Evolutionary conservation across 2,329 filamentous ascomycete genomes (phyloP).

Genomic region (Epichloe baconii): DNA sequence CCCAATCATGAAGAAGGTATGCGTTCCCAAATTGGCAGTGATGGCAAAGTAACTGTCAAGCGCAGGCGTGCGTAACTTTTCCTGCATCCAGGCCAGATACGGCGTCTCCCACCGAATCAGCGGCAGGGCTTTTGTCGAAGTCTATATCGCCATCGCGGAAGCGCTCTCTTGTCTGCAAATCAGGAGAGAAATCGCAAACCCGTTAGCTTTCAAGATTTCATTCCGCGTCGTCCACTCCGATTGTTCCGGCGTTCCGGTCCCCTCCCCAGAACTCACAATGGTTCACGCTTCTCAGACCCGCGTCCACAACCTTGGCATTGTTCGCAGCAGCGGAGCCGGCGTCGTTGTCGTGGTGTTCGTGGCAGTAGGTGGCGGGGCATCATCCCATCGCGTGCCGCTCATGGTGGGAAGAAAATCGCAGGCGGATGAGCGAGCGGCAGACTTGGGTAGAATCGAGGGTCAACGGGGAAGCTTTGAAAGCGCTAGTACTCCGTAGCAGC

Average conservation of each 20-base stretch:
- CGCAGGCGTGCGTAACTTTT: slow-evolving; percentile 62
- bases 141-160: slow-evolving; percentile 80
- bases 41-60: slow-evolving; percentile 96
- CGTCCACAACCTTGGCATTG: slow-evolving; percentile 36
- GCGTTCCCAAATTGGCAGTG: slow-evolving; percentile 89
- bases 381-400: slow-evolving; percentile 20
- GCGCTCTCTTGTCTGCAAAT: slow-evolving; percentile 58
- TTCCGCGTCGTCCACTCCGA: neutral
- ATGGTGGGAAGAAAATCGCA: slow-evolving; percentile 10
- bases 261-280: slow-evolving; percentile 43
- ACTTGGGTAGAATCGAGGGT: neutral
- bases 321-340: slow-evolving; percentile 6
- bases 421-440: slow-evolving; percentile 3
- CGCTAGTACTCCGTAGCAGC: too few species aligned
- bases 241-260: too few species aligned
- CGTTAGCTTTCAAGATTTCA: slow-evolving; percentile 3
- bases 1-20: slow-evolving; percentile 97
- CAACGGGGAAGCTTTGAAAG: neutral
- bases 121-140: slow-evolving; percentile 72
- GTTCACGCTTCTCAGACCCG: slow-evolving; percentile 67
- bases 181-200: neutral
- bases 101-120: slow-evolving; percentile 91
- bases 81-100: slow-evolving; percentile 78
- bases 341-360: neutral
- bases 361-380: slow-evolving; percentile 16